phyloP scores from a whole-genome alignment of 140 eudicot species.

The Senecio squalidus region DNA sequence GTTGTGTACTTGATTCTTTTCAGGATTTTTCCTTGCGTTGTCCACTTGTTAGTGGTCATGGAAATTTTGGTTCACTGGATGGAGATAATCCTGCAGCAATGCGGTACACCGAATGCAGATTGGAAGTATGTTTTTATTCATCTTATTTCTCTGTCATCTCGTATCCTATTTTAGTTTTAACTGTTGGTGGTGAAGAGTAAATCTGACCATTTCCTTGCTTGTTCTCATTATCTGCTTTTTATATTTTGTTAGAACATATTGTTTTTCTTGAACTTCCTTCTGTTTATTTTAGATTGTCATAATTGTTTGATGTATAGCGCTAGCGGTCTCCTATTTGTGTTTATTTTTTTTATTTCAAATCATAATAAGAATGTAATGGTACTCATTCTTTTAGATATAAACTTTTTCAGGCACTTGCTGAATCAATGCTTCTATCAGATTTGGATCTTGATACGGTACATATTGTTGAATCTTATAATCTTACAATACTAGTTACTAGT shows the following conservation, averaged over 20 bases:
- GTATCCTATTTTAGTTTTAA: neutral
- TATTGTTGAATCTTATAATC: neutral
- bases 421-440: slow-evolving; percentile 91
- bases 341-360: neutral
- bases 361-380: neutral
- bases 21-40: slow-evolving; percentile 93
- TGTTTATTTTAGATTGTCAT: neutral
- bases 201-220: neutral
- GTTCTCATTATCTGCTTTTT: neutral
- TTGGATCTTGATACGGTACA: slow-evolving; percentile 80
- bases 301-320: slow-evolving; percentile 7
- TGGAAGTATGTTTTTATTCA: slow-evolving; percentile 53
- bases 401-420: slow-evolving; percentile 77
- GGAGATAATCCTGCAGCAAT: slow-evolving; percentile 99
- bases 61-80: slow-evolving; percentile 97
- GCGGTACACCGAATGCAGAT: slow-evolving; percentile 99
- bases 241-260: neutral
- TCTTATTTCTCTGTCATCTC: neutral
- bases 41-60: slow-evolving; percentile 95
- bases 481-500: neutral
- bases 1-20: neutral
- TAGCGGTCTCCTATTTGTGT: neutral
- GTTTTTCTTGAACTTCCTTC: neutral
- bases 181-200: neutral
- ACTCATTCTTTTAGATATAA: slow-evolving; percentile 3